These are phyloP conservation scores for Glycine tomentella DNA, from an alignment of 306 rosid genomes.

Conservation along the genomic window DNA sequence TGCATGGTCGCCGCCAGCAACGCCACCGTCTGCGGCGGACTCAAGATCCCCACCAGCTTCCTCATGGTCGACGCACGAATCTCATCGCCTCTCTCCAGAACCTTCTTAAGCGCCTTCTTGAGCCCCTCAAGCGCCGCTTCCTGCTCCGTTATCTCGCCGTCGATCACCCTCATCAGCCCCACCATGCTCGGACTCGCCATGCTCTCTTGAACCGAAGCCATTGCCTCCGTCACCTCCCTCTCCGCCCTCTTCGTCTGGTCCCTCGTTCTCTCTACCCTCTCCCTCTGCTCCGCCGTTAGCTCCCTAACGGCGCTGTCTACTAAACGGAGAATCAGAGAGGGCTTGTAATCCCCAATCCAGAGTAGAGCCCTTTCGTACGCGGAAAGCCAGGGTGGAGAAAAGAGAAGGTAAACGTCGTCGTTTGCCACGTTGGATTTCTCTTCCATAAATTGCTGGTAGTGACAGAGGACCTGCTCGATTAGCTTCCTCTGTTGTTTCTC, in stretches of 20 bases:
- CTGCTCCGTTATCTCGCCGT: slow-evolving; percentile 15
- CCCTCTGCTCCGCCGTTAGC: slow-evolving; percentile 23
- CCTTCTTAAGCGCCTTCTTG: not conserved
- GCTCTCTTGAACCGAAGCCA: too few species aligned
- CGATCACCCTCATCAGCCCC: not conserved
- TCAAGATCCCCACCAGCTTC: slow-evolving; percentile 36
- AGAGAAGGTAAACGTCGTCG: too few species aligned
- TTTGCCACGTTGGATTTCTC: too few species aligned
- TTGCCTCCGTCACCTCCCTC: not conserved
- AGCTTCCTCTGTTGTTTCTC: not conserved
- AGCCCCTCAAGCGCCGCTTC: slow-evolving; percentile 23
- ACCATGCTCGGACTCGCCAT: too few species aligned
- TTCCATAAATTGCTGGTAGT: too few species aligned
- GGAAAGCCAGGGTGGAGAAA: too few species aligned
- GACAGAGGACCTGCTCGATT: slow-evolving; percentile 32
- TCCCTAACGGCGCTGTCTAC: not conserved
- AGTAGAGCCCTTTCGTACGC: too few species aligned
- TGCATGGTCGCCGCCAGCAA: too few species aligned
- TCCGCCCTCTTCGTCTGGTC: too few species aligned
- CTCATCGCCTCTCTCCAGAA: slow-evolving; percentile 41
- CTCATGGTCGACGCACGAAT: slow-evolving; percentile 46
- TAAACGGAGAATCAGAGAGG: slow-evolving; percentile 36
- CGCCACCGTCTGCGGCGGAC: too few species aligned
- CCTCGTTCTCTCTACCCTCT: not conserved
- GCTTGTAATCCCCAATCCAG: not conserved